A percentile compares a stretch with the other conserved stretches of the same genome.
Evolutionary conservation across 805 yeast genomes (phyloP).

Genomic region (Yarrowia sp.): DNA sequence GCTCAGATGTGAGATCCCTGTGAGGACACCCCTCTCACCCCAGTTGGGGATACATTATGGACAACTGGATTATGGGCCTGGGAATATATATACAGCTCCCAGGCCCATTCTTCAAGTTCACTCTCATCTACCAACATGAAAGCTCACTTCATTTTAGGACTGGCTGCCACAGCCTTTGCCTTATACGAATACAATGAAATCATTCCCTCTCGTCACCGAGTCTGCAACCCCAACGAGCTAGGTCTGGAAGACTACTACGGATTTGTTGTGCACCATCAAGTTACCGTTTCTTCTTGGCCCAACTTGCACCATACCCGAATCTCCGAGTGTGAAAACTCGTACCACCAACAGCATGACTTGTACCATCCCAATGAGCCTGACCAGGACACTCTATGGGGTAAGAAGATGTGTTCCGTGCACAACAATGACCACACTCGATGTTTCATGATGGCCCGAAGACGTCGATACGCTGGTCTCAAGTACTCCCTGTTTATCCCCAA

Average conservation of each 20-base stretch:
- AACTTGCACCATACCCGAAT: conserved; percentile 27
- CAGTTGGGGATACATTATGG: no score
- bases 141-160: neutral
- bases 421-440: conserved; percentile 26
- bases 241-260: conserved; percentile 30
- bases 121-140: neutral
- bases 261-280: conserved; percentile 30
- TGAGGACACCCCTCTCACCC: no score
- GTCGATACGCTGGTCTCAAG: conserved; percentile 24
- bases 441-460: conserved; percentile 30
- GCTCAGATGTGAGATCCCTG: no score
- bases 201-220: conserved; percentile 16
- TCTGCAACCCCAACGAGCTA: conserved; percentile 28
- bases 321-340: conserved; percentile 27
- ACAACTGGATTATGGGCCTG: neutral
- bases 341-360: conserved; percentile 26
- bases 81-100: neutral
- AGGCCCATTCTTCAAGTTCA: neutral
- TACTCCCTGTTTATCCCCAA: conserved; percentile 26
- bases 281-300: neutral
- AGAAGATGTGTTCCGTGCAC: conserved; percentile 28
- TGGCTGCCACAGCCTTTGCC: neutral
- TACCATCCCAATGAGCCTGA: conserved; percentile 27
- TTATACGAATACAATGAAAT: neutral
- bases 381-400: conserved; percentile 29